Evolutionary conservation across 768 basidiomycete species (phyloP), one percentile per base, ranked within the genome.

Genomic region (Mycena floridula): DNA sequence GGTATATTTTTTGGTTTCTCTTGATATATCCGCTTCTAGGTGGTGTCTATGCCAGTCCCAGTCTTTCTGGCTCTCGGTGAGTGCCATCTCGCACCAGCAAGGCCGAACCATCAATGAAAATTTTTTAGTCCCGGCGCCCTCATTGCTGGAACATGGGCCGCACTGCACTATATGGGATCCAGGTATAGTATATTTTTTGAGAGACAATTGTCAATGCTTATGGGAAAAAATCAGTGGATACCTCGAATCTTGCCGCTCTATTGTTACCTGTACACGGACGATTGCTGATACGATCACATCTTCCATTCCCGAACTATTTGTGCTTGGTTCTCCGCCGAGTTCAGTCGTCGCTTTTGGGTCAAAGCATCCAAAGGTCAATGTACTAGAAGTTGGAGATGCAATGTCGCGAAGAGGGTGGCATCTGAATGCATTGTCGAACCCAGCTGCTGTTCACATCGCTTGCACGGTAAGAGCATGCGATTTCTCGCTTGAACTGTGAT

Each of bases 141-240:
- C 49, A 85, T 99, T 48, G 95, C 95, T 21, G 95, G 89, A 37
- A 83, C 92, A 23, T 99, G 93, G 92, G 95, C 95, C 6, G 91
- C 92, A 2, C 85, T 99, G 82, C 87, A 95, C 50, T 81, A 89
- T 60, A 85, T 97, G 69, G 95, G 95, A 23, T 73, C 82, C 48
- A 74, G 85, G 89, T 92, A 57, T 42, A 6, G 8, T 22, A 4
- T 22, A 35, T n/a, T n/a, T n/a, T n/a, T n/a, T n/a, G n/a, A n/a
- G n/a, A n/a, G n/a, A n/a, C n/a, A n/a, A n/a, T n/a, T n/a, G n/a
- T n/a, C n/a, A n/a, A n/a, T n/a, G n/a, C n/a, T n/a, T n/a, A n/a
- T n/a, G n/a, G n/a, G n/a, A n/a, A n/a, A n/a, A n/a, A n/a, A n/a
- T n/a, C 54, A 92, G 88, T 25, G 95, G 95, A 9, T 98, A 99